These are phyloP conservation scores for Rhododendron simsii DNA, from an alignment of 148 eudicot genomes.

Conservation along the genomic window DNA sequence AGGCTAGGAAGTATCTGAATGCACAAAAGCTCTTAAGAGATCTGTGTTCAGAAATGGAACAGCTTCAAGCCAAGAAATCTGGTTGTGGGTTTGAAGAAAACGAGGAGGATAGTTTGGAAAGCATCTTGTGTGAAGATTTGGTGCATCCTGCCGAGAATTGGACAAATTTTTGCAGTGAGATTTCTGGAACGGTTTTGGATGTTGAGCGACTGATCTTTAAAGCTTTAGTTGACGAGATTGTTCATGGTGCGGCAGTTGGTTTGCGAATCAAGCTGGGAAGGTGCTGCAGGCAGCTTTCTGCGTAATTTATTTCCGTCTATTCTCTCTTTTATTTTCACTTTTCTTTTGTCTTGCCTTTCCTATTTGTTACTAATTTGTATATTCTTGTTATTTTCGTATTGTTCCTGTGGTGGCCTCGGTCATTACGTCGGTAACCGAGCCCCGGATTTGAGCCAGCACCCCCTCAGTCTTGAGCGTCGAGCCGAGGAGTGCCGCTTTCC, in stretches of 20 bases:
- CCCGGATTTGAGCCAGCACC: too few species aligned
- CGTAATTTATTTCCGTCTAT: slow-evolving; percentile 16
- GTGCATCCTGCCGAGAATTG: slow-evolving; percentile 51
- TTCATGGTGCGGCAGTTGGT: slow-evolving; percentile 50
- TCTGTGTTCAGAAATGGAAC: slow-evolving; percentile 70
- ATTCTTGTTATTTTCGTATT: neutral
- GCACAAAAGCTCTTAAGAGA: slow-evolving; percentile 82
- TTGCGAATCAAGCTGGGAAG: slow-evolving; percentile 31
- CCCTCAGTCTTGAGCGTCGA: too few species aligned
- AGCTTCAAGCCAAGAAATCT: slow-evolving; percentile 35
- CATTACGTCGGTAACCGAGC: too few species aligned
- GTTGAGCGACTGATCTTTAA: slow-evolving; percentile 75
- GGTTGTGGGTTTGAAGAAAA: slow-evolving; percentile 37
- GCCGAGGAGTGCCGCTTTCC: too few species aligned
- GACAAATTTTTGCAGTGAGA: slow-evolving; percentile 49
- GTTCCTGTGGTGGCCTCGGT: too few species aligned
- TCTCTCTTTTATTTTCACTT: neutral
- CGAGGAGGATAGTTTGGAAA: slow-evolving; percentile 59
- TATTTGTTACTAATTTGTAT: neutral
- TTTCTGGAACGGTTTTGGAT: slow-evolving; percentile 63
- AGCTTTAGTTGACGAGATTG: slow-evolving; percentile 71
- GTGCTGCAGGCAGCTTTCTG: slow-evolving; percentile 56
- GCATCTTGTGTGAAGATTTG: slow-evolving; percentile 62
- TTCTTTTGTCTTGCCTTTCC: neutral
- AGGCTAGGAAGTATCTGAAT: slow-evolving; percentile 52